Percentiles rank a stretch among this genome's conserved stretches.
Conservation (phyloP, 2,329 filamentous ascomycete species). For the Beauveria bassiana region DNA sequence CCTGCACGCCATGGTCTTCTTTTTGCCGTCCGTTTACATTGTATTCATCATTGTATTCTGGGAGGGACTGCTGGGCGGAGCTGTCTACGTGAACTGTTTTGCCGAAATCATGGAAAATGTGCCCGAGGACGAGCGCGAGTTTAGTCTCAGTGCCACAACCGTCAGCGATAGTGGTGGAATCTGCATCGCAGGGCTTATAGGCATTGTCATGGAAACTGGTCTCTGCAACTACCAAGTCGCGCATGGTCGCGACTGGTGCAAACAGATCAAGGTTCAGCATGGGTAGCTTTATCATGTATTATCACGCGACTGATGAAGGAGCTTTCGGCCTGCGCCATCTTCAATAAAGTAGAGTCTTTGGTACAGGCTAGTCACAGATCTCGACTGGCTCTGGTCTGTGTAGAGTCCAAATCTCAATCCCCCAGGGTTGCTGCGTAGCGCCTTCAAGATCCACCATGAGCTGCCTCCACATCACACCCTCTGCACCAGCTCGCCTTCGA, state of each 20-base stretch:
- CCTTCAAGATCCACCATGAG: conserved; percentile 18
- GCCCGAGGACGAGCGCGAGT: conserved; percentile 71
- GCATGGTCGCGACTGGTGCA: conserved; percentile 72
- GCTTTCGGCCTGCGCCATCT: not conserved
- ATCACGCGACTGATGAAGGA: not conserved
- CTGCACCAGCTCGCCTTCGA: conserved; percentile 10
- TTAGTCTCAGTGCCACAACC: conserved; percentile 80
- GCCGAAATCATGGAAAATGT: conserved; percentile 86
- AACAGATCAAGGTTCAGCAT: conserved; percentile 37
- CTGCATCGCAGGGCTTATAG: conserved; percentile 75
- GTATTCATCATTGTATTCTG: conserved; percentile 82
- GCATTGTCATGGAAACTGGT: conserved; percentile 73
- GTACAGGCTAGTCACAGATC: not conserved
- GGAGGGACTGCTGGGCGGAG: conserved; percentile 85
- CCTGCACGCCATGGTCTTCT: conserved; percentile 68
- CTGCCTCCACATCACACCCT: conserved; percentile 16
- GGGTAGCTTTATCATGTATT: not conserved
- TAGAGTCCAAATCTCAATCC: not conserved
- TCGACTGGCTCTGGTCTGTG: not conserved
- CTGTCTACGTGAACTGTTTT: conserved; percentile 95
- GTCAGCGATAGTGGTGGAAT: conserved; percentile 91
- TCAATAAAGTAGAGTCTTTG: not conserved
- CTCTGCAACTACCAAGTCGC: conserved; percentile 78
- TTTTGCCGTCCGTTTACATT: conserved; percentile 80
- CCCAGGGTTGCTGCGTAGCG: not conserved